Base-by-base conservation (phyloP, 129 eudicot species). In the Ambrosia trifida region DNA sequence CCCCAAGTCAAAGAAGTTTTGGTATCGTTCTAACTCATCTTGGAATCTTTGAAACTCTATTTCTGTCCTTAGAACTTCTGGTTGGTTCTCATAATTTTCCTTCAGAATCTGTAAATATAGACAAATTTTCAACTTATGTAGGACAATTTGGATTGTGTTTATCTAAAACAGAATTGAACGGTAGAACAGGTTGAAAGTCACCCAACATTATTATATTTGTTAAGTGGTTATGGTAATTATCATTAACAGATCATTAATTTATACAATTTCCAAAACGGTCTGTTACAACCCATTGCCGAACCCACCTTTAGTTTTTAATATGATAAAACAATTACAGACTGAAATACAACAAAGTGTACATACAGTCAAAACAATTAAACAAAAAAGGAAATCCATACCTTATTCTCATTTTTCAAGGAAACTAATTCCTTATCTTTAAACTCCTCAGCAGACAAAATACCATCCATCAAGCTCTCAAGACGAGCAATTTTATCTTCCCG, bases 391-490 rank as follows among this genome's bases (percentile, higher is more conserved):
- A 66, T 63, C 19, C 61, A 53, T 82, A 95, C 99, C 96, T 82
- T 85, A 64, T 95, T 85, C 77, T 95, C 99, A 70, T 81, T 78
- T 44, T 57, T 87, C 18, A 95, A 81, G 43, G 88, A 88, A 71
- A 80, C 49, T 38, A 87, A 56, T 73, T 95, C 99, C 65, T 88
- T 87, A 38, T 86, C 94, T 75, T 83, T 72, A 61, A 95, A 95
- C 52, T 90, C 99, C 78, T 88, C 91, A 17, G 88, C 59, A 32
- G 94, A 81, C 77, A 95, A 72, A 56, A 90, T 73, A 72, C 99
- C 97, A 83, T 90, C 99, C 91, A 95, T 88, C 68, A 95, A 85
- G 88, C 90, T 84, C 87, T 95, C 99, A 46, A 95, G 94, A 53
- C 96, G 94, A 72, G 76, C 78, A 51, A 95, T 95, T 83, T 95